A percentile compares a stretch with the other conserved stretches of the same genome.
Conservation (phyloP, 495 filamentous ascomycete genomes). For the Penicillium crystallinum region DNA sequence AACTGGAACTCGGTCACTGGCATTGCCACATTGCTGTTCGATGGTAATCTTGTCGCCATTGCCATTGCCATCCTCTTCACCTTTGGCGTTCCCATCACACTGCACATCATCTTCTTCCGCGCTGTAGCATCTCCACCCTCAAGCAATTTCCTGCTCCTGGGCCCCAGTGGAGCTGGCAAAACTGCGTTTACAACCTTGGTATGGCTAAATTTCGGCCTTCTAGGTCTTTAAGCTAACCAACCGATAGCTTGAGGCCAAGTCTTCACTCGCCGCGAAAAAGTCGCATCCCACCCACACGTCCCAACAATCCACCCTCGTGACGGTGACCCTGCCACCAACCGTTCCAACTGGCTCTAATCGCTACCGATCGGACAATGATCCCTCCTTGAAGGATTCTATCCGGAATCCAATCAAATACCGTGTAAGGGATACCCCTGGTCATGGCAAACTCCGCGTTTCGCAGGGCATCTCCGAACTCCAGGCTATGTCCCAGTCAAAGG, state of each 20-base stretch:
- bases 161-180: slow-evolving; percentile 82
- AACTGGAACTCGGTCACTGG: slow-evolving; percentile 33
- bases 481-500: slow-evolving; percentile 40
- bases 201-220: slow-evolving; percentile 11
- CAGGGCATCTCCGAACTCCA: slow-evolving; percentile 37
- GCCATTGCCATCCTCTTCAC: slow-evolving; percentile 62
- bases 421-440: slow-evolving; percentile 84
- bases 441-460: slow-evolving; percentile 78
- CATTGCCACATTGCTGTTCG: slow-evolving; percentile 39
- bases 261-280: slow-evolving; percentile 27
- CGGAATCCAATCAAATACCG: slow-evolving; percentile 74
- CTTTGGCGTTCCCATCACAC: slow-evolving; percentile 65
- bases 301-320: slow-evolving; percentile 65
- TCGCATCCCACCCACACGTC: slow-evolving; percentile 67
- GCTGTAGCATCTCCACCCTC: slow-evolving; percentile 58
- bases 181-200: slow-evolving; percentile 81
- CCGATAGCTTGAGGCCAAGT: slow-evolving; percentile 45
- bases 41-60: slow-evolving; percentile 47
- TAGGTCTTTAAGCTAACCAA: not conserved
- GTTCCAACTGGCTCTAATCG: slow-evolving; percentile 58
- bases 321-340: slow-evolving; percentile 64
- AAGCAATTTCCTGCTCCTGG: slow-evolving; percentile 79
- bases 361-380: slow-evolving; percentile 66
- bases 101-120: slow-evolving; percentile 72
- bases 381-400: slow-evolving; percentile 57